Evolutionary conservation across 768 basidiomycete genomes (phyloP).

Genomic region (Galerina sulciceps): DNA sequence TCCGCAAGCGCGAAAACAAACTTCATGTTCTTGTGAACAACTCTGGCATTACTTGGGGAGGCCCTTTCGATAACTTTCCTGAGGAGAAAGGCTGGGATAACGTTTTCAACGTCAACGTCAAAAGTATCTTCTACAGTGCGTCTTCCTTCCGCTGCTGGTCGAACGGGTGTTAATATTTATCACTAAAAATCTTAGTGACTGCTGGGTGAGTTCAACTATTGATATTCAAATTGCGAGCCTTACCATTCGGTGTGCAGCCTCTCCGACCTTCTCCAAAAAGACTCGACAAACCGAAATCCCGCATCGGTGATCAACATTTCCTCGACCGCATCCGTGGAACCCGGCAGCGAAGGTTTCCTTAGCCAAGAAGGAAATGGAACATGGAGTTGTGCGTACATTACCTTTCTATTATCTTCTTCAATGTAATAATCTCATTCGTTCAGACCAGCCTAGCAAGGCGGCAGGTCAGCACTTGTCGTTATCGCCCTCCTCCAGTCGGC

Average conservation of each 20-base stretch:
- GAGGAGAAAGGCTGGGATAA: constrained; percentile 89
- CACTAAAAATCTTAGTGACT: constrained; percentile 45
- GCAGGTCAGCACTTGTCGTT: constrained; percentile 47
- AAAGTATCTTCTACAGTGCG: constrained; percentile 82
- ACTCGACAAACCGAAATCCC: constrained; percentile 64
- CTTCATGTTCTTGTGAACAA: constrained; percentile 87
- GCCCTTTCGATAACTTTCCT: constrained; percentile 68
- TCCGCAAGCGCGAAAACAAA: constrained; percentile 71
- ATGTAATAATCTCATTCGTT: background rate
- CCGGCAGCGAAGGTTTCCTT: constrained; percentile 53
- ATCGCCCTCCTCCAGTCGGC: background rate
- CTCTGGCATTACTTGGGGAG: constrained; percentile 82
- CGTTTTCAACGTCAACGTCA: constrained; percentile 83
- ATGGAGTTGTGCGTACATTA: constrained; percentile 71
- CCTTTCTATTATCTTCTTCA: background rate
- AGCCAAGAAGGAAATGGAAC: constrained; percentile 64
- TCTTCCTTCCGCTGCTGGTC: constrained; percentile 7
- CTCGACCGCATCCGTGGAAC: constrained; percentile 63
- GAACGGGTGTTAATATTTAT: background rate
- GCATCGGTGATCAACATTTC: constrained; percentile 85
- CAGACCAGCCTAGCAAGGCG: constrained; percentile 86
- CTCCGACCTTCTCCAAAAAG: constrained; percentile 68
- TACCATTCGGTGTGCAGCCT: constrained; percentile 33
- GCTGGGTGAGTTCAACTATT: constrained; percentile 39
- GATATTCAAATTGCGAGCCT: background rate